Evolutionary conservation across 192 early-diverging fungal species (phyloP), one percentile per base, ranked within the genome.

Genomic region (Neocallimastix lanati): DNA sequence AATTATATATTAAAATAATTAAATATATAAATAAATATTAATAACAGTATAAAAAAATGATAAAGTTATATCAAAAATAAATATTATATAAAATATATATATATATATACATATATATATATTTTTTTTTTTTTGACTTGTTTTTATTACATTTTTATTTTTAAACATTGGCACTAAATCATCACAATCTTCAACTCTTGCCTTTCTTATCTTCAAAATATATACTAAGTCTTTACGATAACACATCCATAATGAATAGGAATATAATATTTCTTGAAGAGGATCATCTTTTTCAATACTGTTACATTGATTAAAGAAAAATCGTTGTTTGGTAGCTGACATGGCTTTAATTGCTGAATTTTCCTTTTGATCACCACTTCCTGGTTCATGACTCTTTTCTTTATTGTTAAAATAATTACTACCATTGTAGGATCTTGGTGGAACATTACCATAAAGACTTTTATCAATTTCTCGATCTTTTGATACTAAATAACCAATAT

Each of bases 181-280:
- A 81, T 90, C 89, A 78, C 86, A 87, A 81, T 90, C 89, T 79
- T 88, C 89, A 9, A 90, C 86, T 30, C 83, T 78, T 14, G 86
- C 87, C 33, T 79, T 84, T 76, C 89, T 28, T 15, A 90, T 82
- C 37, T 82, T 83, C 28, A 89, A 76, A 14, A 79, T 29, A 2
- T 86, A 88, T 15, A 84, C 30, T 27, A 90, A 81, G 28, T 85
- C 85, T 76, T 83, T 81, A 36, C 87, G 82, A 5, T 67, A 37
- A 79, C 88, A 89, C 18, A 85, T 81, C 50, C 50, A 67, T 0
- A 67, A 67, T 21, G 16, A 16, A 21, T 50, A 21, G 4, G 40
- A 21, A 21, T 18, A 50, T 4, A 50, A 4, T 9, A 9, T 0
- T 9, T 67, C 50, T 29, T 86, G 80, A 27, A 88, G 76, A 40